Evolutionary conservation across 78 protist species (phyloP), one percentile per base, ranked within the genome.

Genomic region (Pelomyxa schiedti): DNA sequence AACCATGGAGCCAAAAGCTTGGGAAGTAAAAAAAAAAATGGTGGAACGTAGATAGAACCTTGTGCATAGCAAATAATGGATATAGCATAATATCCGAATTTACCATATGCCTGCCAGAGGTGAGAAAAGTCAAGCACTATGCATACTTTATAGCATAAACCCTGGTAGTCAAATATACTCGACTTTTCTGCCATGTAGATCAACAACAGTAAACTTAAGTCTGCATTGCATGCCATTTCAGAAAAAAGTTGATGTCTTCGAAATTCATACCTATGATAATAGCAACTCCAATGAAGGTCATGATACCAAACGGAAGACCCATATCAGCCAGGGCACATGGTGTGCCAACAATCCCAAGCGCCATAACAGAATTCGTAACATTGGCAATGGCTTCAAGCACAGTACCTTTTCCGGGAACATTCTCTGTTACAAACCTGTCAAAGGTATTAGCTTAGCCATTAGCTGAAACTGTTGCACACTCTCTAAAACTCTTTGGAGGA

Each of bases 1-100:
- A n/a, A 72, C 8, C 76, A 72, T 72, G 26, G 39, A 66, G 8
- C 76, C 76, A 42, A 9, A n/a, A n/a, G n/a, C n/a, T n/a, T n/a
- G n/a, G n/a, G n/a, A n/a, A n/a, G n/a, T n/a, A n/a, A n/a, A n/a
- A n/a, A n/a, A n/a, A n/a, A n/a, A n/a, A n/a, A n/a, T n/a, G n/a
- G n/a, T n/a, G n/a, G n/a, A n/a, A n/a, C n/a, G n/a, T n/a, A n/a
- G n/a, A n/a, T n/a, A n/a, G n/a, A 47, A 16, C 58, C 58, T 16
- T 47, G 58, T 16, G 32, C 58, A 16, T 16, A 47, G 32, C 16
- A 16, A 16, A 47, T 16, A 16, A 47, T 16, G 32, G 58, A 47
- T 16, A 47, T 16, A 16, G 16, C 16, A 16, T 24, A 24, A 16
- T 47, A 47, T 16, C 58, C 58, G 58, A 16, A 16, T 16, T 47